A percentile compares a stretch with the other conserved stretches of the same genome.
phyloP scores from a whole-genome alignment of 2,329 filamentous ascomycete species.

The Fusarium albosuccineum region DNA sequence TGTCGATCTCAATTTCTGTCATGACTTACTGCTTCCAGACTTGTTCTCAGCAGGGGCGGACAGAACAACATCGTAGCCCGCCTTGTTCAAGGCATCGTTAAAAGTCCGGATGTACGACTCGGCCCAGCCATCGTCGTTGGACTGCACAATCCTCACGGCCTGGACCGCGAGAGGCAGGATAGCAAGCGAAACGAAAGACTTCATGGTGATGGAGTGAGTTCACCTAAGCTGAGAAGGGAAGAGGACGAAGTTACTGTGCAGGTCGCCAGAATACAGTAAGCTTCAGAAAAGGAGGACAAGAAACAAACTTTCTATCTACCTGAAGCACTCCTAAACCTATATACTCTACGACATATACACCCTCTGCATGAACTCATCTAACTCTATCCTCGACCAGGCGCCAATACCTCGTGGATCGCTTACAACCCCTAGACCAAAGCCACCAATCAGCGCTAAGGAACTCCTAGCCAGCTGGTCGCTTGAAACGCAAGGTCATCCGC shows the following conservation, averaged over 20 bases:
- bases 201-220: conserved; percentile 39
- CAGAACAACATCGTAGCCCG: conserved; percentile 72
- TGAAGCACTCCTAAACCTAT: conserved; percentile 6
- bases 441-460: conserved; percentile 35
- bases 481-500: conserved; percentile 34
- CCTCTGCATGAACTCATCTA: conserved; percentile 34
- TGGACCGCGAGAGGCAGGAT: conserved; percentile 47
- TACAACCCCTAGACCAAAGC: neutral
- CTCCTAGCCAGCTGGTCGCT: conserved; percentile 25
- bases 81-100: conserved; percentile 65
- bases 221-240: neutral
- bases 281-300: neutral
- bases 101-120: conserved; percentile 74
- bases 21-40: conserved; percentile 68
- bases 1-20: neutral
- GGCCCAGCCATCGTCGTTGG: conserved; percentile 82
- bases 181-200: conserved; percentile 38
- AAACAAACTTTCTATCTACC: conserved; percentile 5
- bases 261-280: neutral
- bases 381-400: conserved; percentile 36
- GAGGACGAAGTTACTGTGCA: neutral
- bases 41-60: conserved; percentile 76
- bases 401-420: conserved; percentile 35
- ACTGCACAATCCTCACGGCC: conserved; percentile 69
- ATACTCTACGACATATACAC: conserved; percentile 27